Base-by-base conservation (phyloP, 1,284 basidiomycete genomes). In the Caloboletus inedulis region DNA sequence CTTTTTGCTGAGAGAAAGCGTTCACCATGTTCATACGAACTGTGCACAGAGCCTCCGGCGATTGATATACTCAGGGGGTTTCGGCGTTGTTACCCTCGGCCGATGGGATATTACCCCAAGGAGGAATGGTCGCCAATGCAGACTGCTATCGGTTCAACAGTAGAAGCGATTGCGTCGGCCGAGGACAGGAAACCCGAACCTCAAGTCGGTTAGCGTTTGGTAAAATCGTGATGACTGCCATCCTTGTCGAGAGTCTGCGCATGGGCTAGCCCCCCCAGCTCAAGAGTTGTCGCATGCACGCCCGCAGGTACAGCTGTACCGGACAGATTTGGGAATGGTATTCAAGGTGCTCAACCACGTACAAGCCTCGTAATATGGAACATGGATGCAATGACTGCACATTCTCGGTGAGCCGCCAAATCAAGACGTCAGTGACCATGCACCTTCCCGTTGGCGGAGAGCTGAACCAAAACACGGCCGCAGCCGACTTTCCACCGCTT, bases 51-150 rank as follows among this genome's bases (percentile, higher is more conserved):
- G 21, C 18, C n/a, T 39, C 19, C 3, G 3, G 29, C 13, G 7
- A 23, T 12, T 47, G 1, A 49, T 63, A 63, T 51, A 42, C 34
- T 40, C 30, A 4, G 31, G 47, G 23, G 25, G 25, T 43, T 62
- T 63, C 62, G 64, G 65, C 43, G 12, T 37, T 40, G 3, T 7
- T 23, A 3, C 29, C 45, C 16, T 68, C 65, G 62, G 62, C 62
- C 65, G 62, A 68, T 29, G 30, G 19, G n/a, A 27, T 14, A 3
- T 4, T 35, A n/a, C 7, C 31, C 6, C 27, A n/a, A 18, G n/a
- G 4, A 18, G 14, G 19, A 13, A 35, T 49, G 27, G 7, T 34
- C 4, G 4, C 19, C 9, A 9, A 30, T 12, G 18, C 14, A 3
- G 29, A 53, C 29, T 4, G 19, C 19, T 21, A 21, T 14, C 27